Percentiles rank a stretch among this genome's conserved stretches.
phyloP scores from a whole-genome alignment of 805 yeast genomes.

The Metschnikowia aberdeeniae region DNA sequence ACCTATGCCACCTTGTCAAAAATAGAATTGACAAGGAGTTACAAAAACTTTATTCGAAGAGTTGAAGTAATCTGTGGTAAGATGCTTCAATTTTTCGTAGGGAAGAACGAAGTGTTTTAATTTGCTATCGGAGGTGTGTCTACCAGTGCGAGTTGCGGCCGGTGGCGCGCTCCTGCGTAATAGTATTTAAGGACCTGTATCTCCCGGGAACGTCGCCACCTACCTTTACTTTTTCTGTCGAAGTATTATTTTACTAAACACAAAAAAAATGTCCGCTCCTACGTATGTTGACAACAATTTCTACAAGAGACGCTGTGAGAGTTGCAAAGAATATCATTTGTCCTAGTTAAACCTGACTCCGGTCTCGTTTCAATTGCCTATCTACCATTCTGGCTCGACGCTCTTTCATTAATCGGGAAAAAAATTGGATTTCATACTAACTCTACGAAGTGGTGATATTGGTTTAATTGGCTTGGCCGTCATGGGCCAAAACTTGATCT shows the following conservation, averaged over 20 bases:
- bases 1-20: background rate
- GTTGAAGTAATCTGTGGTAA: background rate
- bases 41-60: background rate
- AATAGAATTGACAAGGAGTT: background rate
- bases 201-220: slow-evolving; percentile 11
- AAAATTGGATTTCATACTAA: slow-evolving; percentile 17
- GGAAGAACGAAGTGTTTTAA: background rate
- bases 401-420: background rate
- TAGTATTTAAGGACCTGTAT: slow-evolving; percentile 11
- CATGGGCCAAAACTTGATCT: slow-evolving; percentile 97
- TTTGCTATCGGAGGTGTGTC: slow-evolving; percentile 4
- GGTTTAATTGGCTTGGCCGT: slow-evolving; percentile 99
- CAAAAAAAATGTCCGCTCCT: slow-evolving; percentile 38
- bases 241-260: slow-evolving; percentile 4
- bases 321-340: background rate
- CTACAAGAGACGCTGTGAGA: background rate
- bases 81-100: no score
- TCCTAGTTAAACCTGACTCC: background rate
- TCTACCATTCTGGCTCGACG: background rate
- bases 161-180: slow-evolving; percentile 13
- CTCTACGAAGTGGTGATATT: slow-evolving; percentile 71
- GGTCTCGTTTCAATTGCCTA: background rate
- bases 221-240: slow-evolving; percentile 5
- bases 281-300: slow-evolving; percentile 28
- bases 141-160: slow-evolving; percentile 6